These are phyloP conservation scores for Mycena belliarum DNA, from an alignment of 768 basidiomycete species.

Conservation along the genomic window DNA sequence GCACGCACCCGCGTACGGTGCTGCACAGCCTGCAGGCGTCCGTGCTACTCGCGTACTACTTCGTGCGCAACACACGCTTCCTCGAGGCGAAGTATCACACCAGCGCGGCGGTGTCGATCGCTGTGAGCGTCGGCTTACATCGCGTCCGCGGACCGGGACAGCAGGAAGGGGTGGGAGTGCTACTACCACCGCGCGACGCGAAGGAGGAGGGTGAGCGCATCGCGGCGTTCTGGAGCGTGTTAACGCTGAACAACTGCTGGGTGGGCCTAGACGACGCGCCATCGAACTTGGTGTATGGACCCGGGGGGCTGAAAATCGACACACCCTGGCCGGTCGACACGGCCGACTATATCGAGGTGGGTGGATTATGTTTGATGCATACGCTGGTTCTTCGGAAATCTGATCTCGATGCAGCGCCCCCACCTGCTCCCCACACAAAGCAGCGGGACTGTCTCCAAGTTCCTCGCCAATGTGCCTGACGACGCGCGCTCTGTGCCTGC, in stretches of 20 bases:
- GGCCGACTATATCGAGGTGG: constrained; percentile 7
- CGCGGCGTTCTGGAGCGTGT: constrained; percentile 16
- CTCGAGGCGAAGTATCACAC: constrained; percentile 43
- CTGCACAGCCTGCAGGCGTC: constrained; percentile 39
- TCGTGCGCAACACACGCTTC: constrained; percentile 41
- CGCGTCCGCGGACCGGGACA: constrained; percentile 7
- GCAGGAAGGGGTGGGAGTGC: neutral
- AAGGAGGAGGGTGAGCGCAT: constrained; percentile 12
- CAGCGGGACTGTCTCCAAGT: constrained; percentile 6
- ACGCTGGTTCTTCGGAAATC: no score
- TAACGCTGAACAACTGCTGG: constrained; percentile 38
- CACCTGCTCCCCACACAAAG: neutral
- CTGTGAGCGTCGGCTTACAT: constrained; percentile 30
- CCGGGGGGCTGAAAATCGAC: constrained; percentile 19
- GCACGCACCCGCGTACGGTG: constrained; percentile 33
- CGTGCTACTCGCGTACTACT: constrained; percentile 46
- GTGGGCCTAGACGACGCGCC: constrained; percentile 34
- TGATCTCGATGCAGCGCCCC: neutral
- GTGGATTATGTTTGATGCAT: neutral
- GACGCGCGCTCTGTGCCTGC: neutral
- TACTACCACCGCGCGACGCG: neutral
- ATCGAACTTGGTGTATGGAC: constrained; percentile 33
- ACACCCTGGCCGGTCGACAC: constrained; percentile 17
- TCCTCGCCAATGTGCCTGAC: constrained; percentile 6
- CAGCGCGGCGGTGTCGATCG: constrained; percentile 38